Evolutionary conservation across 495 filamentous ascomycete species (phyloP), one percentile per base, ranked within the genome.

Genomic region (Daldinia caldariorum): DNA sequence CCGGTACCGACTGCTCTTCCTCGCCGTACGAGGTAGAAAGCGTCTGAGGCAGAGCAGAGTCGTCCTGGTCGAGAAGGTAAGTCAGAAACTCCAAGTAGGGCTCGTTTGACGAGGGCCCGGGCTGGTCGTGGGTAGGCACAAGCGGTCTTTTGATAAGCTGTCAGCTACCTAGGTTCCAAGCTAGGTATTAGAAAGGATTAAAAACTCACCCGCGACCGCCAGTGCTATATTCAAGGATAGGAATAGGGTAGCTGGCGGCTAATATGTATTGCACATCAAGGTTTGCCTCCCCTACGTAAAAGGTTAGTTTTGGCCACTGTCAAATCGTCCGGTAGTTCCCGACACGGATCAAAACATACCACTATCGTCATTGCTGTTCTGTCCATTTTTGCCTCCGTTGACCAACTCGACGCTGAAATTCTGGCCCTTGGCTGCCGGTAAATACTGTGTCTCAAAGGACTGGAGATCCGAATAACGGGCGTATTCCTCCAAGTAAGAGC

Each of bases 21-120:
- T 94, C 91, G 31, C 90, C 91, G 74, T 94, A 94, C 0, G 88
- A 91, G 61, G 86, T 91, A 14, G 89, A 88, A 63, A 94, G 84
- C 5, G 89, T 87, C 67, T 90, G 87, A 2, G 91, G 92, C 0
- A 94, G 79, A n/a, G 87, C 81, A 9, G 53, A 56, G 70, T 81
- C 74, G 0, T 72, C 57, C 29, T 73, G 72, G 26, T 62, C 66
- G 12, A 79, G 63, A 31, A 82, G 71, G 13, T 75, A 91, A 18
- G 88, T 85, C 32, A 95, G 84, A 69, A 89, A 92, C 2, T 88
- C 85, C 5, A 94, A 81, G 75, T 92, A 95, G 0, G 92, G 92
- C 83, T 94, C 91, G 76, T 93, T 93, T 54, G 70, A 83, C 67
- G 61, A 80, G 74, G 38, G 77, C 56, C 51, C 82, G 0, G 87